Evolutionary conservation across 805 yeast species (phyloP), one percentile per base, ranked within the genome.

Genomic region (Nakazawaea holstii): DNA sequence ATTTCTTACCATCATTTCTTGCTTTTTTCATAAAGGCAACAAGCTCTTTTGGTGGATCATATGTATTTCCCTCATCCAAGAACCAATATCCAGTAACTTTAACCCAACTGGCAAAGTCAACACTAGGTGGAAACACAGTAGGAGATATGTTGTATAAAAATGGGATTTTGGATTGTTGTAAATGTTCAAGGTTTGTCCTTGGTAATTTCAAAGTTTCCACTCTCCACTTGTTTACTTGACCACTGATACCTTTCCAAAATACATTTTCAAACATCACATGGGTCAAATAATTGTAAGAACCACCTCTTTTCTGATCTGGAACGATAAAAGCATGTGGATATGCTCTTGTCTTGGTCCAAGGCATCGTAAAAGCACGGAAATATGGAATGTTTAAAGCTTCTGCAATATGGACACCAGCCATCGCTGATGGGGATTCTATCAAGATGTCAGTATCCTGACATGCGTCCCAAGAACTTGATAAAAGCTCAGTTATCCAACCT

Each of bases 41-140:
- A 36, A 92, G 64, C 10, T 67, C 80, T 8, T 64, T 54, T 1
- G 89, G 86, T 2, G 96, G 95, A 2, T 65, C 59, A 59, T 78
- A 87, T 10, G 56, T 59, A 0, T 62, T 62, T 1, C 77, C 76
- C 55, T 87, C 91, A 57, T 90, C 84, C 55, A 92, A 69, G 56
- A 89, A 87, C 98, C 98, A 92, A 61, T 92, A 92, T 0, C 98
- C 98, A 0, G 97, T 87, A 9, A 91, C 96, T 55, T 76, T 86
- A n/a, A 92, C 79, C 97, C 97, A 92, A 61, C 89, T 97, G 13
- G 89, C 84, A 64, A 86, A 91, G 64, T 92, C 98, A 37, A 90
- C 85, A 2, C 96, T 84, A 0, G 97, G 96, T 1, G 96, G 96
- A 55, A 92, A 80, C 2, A 92, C 85, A 0, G 84, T 72, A 4